Base-by-base conservation (phyloP, 176 grass and related monocot genomes). In the Elymus sibiricus region DNA sequence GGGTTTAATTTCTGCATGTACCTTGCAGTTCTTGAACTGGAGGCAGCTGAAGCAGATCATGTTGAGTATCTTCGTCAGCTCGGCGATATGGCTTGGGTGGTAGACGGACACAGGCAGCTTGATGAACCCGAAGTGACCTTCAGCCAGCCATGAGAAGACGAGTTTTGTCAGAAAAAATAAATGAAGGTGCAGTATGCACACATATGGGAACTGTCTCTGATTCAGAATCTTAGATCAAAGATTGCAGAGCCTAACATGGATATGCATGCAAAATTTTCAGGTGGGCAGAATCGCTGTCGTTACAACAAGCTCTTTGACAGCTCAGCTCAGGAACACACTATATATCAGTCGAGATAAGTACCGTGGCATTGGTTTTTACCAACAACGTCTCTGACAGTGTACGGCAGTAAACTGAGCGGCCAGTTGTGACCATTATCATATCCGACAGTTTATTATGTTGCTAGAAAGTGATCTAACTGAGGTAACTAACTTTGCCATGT, bases 51-150 rank as follows among this genome's bases (percentile, higher is more conserved):
- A 61, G 22, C 87, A 89, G 10, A 89, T 59, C 10, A 60, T 44
- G 82, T 55, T 81, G 25, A 85, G 82, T 68, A 89, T 85, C 58
- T 81, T 81, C 7, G 77, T 79, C 59, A 89, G 82, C 35, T 85
- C 60, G 21, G 46, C 8, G 19, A 85, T 1, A 21, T 89, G 87
- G 60, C 44, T 80, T 0, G 82, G 87, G 44, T 89, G 82, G 68
- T 85, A 89, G 16, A 89, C 19, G 34, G 82, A 83, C 14, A 43
- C 21, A 0, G 87, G 87, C 68, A 89, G 69, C 34, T 68, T 51
- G 47, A 89, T 85, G 82, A 60, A 85, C 19, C 87, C 82, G 25
- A 89, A 89, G 60, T 89, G 82, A 24, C 87, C 83, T 85, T 58
- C 7, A 34, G 14, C 16, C 71, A 66, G 39, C 32, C 39, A 77